Evolutionary conservation across 176 grass and related monocot species (phyloP), one percentile per base, ranked within the genome.

Genomic region (Triticum turgidum): DNA sequence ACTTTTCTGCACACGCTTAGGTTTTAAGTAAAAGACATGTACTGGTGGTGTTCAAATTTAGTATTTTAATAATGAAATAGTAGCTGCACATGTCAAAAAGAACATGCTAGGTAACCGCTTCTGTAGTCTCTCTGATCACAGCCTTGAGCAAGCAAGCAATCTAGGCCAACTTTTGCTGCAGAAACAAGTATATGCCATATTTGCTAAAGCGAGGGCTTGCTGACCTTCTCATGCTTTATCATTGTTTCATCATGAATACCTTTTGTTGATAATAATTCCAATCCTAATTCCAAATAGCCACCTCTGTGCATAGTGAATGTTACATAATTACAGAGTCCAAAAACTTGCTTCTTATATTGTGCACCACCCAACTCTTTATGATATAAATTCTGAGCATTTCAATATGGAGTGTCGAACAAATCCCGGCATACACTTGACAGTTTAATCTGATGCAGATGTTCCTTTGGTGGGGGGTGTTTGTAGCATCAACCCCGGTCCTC

Each of bases 401-500:
- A 62, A 38, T 39, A 52, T 12, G 34, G 9, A 15, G 2, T 84
- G 70, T 52, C 17, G 66, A 54, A 64, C 24, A 61, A 21, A 73
- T 21, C 32, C 32, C n/a, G 13, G 35, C 32, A 90, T 66, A 10
- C 51, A 12, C 83, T 83, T 72, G 38, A 44, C 18, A 33, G 78
- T 83, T 83, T 62, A 38, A 78, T 89, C 45, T 32, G 59, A 52
- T 76, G 66, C 76, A 98, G 96, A 92, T 98, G 61, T 71, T 98
- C 20, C 90, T 98, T 83, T 98, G 96, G 96, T 98, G 96, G 96
- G 96, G 93, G 49, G 45, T 98, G 89, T 98, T 98, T 89, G 91
- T 98, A 65, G 96, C 91, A 71, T 94, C 93, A 64, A 89, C 92
- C 34, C 92, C 93, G 24, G 87, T 98, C 78, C 73, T 98, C 77